phyloP scores from a whole-genome alignment of 768 basidiomycete genomes.

The Phylloporus sp. region DNA sequence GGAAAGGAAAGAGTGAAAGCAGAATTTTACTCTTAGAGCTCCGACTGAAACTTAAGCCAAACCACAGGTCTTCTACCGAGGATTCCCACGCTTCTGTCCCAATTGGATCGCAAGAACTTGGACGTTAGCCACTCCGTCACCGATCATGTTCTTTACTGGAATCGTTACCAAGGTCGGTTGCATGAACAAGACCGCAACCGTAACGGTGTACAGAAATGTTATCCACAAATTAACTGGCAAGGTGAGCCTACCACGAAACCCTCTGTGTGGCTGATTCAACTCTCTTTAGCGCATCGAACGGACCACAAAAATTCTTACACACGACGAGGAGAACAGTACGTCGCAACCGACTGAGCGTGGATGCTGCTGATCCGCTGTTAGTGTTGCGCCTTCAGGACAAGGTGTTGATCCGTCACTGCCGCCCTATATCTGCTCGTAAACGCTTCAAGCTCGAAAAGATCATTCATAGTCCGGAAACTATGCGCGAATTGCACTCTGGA shows the following conservation, averaged over 20 bases:
- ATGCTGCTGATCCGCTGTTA: constrained; percentile 26
- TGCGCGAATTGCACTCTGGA: constrained; percentile 41
- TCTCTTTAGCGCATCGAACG: constrained; percentile 59
- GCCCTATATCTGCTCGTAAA: constrained; percentile 75
- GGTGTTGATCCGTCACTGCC: constrained; percentile 78
- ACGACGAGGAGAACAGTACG: constrained; percentile 71
- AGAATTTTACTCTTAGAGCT: constrained; percentile 8
- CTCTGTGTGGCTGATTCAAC: background rate
- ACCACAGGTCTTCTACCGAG: background rate
- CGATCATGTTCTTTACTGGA: constrained; percentile 72
- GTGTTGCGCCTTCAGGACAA: constrained; percentile 65
- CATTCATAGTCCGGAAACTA: constrained; percentile 63
- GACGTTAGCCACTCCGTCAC: constrained; percentile 52
- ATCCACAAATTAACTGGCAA: constrained; percentile 75
- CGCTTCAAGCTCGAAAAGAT: constrained; percentile 69
- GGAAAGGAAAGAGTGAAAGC: constrained; percentile 13
- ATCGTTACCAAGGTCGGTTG: constrained; percentile 75
- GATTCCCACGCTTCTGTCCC: background rate
- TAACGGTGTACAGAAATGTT: constrained; percentile 71
- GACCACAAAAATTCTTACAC: constrained; percentile 74
- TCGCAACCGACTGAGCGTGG: constrained; percentile 3
- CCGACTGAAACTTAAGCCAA: constrained; percentile 12
- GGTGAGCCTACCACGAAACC: constrained; percentile 38
- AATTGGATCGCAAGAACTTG: too few relatives aligned
- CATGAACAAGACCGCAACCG: constrained; percentile 84